phyloP scores from a whole-genome alignment of 129 eudicot species.

The Flaveria sonorensis region DNA sequence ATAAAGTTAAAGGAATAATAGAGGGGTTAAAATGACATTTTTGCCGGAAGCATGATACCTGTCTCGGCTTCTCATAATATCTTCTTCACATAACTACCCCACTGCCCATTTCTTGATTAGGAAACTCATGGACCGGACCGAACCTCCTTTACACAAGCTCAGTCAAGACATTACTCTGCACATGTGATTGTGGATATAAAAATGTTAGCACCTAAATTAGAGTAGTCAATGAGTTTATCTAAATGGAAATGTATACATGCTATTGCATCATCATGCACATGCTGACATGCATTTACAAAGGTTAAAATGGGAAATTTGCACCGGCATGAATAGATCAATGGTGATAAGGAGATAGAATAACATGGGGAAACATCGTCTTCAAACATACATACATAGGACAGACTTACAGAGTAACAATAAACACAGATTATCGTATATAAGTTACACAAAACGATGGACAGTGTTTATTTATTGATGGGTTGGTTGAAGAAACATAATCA shows the following conservation, averaged over 20 bases:
- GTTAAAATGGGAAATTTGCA: slow-evolving; percentile 2
- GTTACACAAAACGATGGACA: slow-evolving; percentile 18
- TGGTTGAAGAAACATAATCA: background rate
- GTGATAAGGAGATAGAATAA: slow-evolving; percentile 20
- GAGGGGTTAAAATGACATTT: slow-evolving; percentile 39
- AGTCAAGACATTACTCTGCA: slow-evolving; percentile 29
- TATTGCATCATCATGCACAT: slow-evolving; percentile 6
- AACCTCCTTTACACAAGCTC: slow-evolving; percentile 23
- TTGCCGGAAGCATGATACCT: slow-evolving; percentile 43
- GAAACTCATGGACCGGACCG: slow-evolving; percentile 27
- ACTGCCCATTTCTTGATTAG: slow-evolving; percentile 39
- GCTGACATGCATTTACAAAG: slow-evolving; percentile 11
- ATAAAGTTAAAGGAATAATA: slow-evolving; percentile 45
- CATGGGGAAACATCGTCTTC: slow-evolving; percentile 7
- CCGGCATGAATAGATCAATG: background rate
- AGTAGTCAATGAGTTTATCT: background rate
- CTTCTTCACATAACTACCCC: slow-evolving; percentile 24
- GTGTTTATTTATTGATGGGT: slow-evolving; percentile 15
- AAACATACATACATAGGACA: slow-evolving; percentile 17
- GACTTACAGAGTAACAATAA: slow-evolving; percentile 8
- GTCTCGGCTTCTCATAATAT: slow-evolving; percentile 34
- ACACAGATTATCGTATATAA: slow-evolving; percentile 15
- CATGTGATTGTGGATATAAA: background rate
- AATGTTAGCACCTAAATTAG: background rate
- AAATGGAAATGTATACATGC: slow-evolving; percentile 5